A percentile compares a stretch with the other conserved stretches of the same genome.
These are phyloP conservation scores for Thuja plicata DNA, from an alignment of 83 land plant genomes.

Conservation along the genomic window DNA sequence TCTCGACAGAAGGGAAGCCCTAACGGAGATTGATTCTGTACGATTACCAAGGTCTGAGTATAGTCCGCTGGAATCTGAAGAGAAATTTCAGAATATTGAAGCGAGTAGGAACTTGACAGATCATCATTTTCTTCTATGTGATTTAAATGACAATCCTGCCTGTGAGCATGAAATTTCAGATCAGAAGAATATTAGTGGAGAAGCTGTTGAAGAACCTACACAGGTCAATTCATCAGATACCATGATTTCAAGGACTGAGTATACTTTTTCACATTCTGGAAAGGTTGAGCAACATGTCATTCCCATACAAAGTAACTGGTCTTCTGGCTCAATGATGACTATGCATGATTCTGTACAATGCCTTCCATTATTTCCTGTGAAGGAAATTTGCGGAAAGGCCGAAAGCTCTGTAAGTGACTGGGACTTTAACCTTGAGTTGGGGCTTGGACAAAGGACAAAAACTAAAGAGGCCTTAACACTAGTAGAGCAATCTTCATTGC, in stretches of 20 bases:
- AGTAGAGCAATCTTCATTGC: slow-evolving; percentile 13
- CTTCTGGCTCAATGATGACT: neutral
- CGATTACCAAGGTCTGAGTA: neutral
- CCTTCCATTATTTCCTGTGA: slow-evolving; percentile 9
- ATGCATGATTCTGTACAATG: slow-evolving; percentile 2
- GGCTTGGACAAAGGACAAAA: neutral
- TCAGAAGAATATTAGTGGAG: neutral
- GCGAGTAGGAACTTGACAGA: neutral
- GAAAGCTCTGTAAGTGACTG: neutral
- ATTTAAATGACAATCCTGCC: neutral
- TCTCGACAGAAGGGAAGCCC: neutral
- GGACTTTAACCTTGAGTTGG: slow-evolving; percentile 7
- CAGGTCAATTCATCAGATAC: slow-evolving; percentile 6
- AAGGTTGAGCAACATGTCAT: neutral
- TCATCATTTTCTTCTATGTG: neutral
- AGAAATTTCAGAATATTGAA: neutral
- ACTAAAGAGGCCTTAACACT: neutral
- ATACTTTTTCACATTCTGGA: neutral
- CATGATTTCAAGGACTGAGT: neutral
- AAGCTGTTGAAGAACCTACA: neutral
- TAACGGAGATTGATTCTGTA: neutral
- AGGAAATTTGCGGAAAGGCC: neutral
- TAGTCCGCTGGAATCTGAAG: neutral
- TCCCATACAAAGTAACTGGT: neutral
- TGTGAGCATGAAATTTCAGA: neutral